Base-by-base conservation (phyloP, 2,329 filamentous ascomycete genomes). In the Ascochyta rabiei region DNA sequence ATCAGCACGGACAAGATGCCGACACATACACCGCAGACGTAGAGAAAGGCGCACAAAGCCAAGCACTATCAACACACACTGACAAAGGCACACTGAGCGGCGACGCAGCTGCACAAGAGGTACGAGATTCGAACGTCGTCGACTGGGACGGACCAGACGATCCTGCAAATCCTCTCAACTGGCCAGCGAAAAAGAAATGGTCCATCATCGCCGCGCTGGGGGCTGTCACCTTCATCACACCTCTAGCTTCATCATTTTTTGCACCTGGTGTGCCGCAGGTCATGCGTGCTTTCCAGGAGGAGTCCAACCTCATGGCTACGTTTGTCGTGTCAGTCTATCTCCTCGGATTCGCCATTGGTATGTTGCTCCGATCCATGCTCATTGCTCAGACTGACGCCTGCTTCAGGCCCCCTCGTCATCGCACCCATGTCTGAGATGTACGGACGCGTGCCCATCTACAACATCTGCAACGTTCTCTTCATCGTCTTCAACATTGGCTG, bases 261-360 rank as follows among this genome's bases (percentile, higher is more conserved):
- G 87, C 87, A 0, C 88, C 88, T 0, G 86, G 83, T 12, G 84
- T 90, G 0, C 82, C 84, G 0, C 75, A 84, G 51, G 71, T 76
- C 2, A 69, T 77, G 60, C 48, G 44, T 1, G 58, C 66, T 1
- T 77, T 76, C 41, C 35, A 69, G 31, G 68, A 64, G 13, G 56
- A 61, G 2, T 73, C 69, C 9, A 71, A 67, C 8, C 39, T 71
- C 9, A 64, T 76, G 9, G 68, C 73, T 3, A 44, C 71, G 1
- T 75, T 76, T 16, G 71, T 77, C 4, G 74, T 76, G 16, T 74
- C 71, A 8, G 67, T 77, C 4, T 77, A 75, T 48, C 56, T 77
- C 21, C 62, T 77, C 2, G 75, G 75, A 0, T 76, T 76, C 34
- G 73, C 73, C 16, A 63, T 74, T 19, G 52, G 52, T 55, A 34